Percentiles rank a stretch among this genome's conserved stretches.
Evolutionary conservation across 2,329 filamentous ascomycete genomes (phyloP).

Genomic region (Microsporum audouinii): DNA sequence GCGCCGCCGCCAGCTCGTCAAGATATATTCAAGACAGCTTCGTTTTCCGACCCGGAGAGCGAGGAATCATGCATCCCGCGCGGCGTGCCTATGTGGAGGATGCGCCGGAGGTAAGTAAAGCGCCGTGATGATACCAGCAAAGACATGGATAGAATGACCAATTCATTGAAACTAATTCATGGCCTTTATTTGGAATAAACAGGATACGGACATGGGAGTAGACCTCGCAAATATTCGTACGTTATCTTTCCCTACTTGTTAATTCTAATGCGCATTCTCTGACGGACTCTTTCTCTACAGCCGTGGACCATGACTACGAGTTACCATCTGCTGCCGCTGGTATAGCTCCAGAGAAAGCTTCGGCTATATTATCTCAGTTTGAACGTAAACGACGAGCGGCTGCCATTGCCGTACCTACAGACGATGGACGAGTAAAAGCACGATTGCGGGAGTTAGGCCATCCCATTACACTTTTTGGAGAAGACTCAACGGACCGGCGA

Average conservation of each 20-base stretch:
- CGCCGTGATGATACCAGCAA: not conserved
- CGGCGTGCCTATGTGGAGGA: slow-evolving; percentile 93
- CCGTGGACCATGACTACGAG: slow-evolving; percentile 73
- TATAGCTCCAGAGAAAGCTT: slow-evolving; percentile 67
- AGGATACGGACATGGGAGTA: slow-evolving; percentile 49
- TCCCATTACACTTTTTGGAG: slow-evolving; percentile 87
- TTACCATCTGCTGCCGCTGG: slow-evolving; percentile 55
- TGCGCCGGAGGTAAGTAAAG: slow-evolving; percentile 51
- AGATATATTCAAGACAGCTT: not conserved
- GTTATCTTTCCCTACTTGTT: slow-evolving; percentile 23
- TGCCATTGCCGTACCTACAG: slow-evolving; percentile 82
- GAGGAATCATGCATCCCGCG: slow-evolving; percentile 62
- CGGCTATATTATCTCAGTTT: slow-evolving; percentile 76
- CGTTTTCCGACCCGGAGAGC: not conserved
- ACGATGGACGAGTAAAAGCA: slow-evolving; percentile 74
- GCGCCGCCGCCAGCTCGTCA: not conserved
- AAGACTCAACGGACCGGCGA: slow-evolving; percentile 72
- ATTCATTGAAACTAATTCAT: not conserved
- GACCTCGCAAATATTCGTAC: slow-evolving; percentile 53
- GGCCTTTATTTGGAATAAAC: slow-evolving; percentile 12
- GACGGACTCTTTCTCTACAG: slow-evolving; percentile 25
- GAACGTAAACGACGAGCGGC: slow-evolving; percentile 82
- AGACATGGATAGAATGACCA: not conserved
- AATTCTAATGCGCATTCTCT: not conserved
- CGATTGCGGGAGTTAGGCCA: slow-evolving; percentile 79